Evolutionary conservation across 2,329 filamentous ascomycete genomes (phyloP), one percentile per base, ranked within the genome.

Genomic region (Calonectria crousiana): DNA sequence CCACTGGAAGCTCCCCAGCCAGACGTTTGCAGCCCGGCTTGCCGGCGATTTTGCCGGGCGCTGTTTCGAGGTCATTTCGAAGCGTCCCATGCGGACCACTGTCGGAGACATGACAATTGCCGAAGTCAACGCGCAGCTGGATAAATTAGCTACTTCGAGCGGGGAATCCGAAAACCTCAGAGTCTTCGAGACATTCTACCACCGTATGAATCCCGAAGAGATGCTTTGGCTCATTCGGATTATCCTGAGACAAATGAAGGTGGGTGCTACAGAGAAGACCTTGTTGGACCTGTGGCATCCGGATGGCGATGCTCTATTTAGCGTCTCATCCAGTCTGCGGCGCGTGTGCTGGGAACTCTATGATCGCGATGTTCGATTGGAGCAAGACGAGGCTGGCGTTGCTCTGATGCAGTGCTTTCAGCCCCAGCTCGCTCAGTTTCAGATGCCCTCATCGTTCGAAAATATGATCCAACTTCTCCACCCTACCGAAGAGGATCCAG

Each of bases 191-290:
- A 90, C 92, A 6, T 98, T 98, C 82, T 98, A 98, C 84, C 90
- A 92, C 58, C 90, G 91, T 30, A 98, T 98, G 97, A 97, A 97
- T 79, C 91, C 97, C 0, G 94, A 98, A 76, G 97, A 99, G 85
- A 86, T 99, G 78, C 93, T 94, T 87, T 99, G 97, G 97, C 88
- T 98, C 70, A 95, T 99, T 75, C 93, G 96, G 18, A 98, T 99
- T 80, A 93, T 99, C 60, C 88, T 98, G 34, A 94, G 94, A 75
- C 94, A 93, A 79, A 92, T 93, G 90, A 92, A 90, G 80, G 87
- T 93, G 4, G 91, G 92, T 18, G 95, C 96, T 16, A 96, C 95
- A 0, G 96, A 98, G 84, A 95, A 94, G 85, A 98, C 96, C 0
- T 91, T 98, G 72, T 90, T 99, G 70, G 91, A 96, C 79, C 85